Conservation (phyloP, 352 stramenopile genomes). For the Pythium volutum region DNA sequence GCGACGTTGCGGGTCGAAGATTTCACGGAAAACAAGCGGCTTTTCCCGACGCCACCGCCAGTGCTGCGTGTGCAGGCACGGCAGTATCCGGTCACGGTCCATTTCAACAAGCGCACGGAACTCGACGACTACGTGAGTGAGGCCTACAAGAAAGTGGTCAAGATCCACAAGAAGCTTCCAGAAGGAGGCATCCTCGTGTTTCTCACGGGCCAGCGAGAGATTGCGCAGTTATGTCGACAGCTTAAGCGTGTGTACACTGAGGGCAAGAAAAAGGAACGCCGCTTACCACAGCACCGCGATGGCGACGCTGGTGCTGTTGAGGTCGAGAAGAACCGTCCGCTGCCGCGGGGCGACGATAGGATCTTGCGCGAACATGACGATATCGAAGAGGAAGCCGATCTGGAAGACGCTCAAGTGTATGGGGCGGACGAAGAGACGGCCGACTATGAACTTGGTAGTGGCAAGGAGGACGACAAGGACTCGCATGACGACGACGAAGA, state of each 20-base stretch:
- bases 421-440: slow-evolving; percentile 43
- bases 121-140: slow-evolving; percentile 96
- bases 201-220: slow-evolving; percentile 71
- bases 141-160: slow-evolving; percentile 94
- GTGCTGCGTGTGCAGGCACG: slow-evolving; percentile 94
- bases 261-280: slow-evolving; percentile 37
- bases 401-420: slow-evolving; percentile 65
- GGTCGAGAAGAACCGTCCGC: neutral
- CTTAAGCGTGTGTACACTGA: slow-evolving; percentile 52
- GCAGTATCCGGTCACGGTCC: slow-evolving; percentile 96
- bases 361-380: slow-evolving; percentile 79
- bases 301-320: slow-evolving; percentile 6
- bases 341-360: slow-evolving; percentile 29
- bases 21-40: slow-evolving; percentile 92
- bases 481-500: slow-evolving; percentile 81
- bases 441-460: slow-evolving; percentile 40
- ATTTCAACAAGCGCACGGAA: slow-evolving; percentile 98
- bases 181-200: slow-evolving; percentile 94
- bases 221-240: slow-evolving; percentile 87
- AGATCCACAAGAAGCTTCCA: slow-evolving; percentile 98
- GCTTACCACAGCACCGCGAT: slow-evolving; percentile 21
- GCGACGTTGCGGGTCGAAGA: slow-evolving; percentile 97
- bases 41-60: slow-evolving; percentile 91
- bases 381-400: slow-evolving; percentile 74
- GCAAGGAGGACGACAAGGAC: slow-evolving; percentile 66